Evolutionary conservation across 1,284 basidiomycete genomes (phyloP).

Genomic region (Malassezia pachydermatis): DNA sequence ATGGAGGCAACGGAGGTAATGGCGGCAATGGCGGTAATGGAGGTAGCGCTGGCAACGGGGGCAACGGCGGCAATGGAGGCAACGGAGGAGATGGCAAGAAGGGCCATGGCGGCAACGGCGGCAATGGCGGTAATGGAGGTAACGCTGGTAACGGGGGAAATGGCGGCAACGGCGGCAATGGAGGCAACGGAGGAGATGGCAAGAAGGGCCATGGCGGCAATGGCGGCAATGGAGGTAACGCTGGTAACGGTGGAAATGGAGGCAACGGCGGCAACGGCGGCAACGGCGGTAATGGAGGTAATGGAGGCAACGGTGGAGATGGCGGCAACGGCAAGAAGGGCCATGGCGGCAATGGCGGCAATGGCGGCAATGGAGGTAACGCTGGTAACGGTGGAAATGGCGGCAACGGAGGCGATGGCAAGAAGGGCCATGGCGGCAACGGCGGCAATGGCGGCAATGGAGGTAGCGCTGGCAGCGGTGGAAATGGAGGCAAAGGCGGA

Average conservation of each 20-base stretch:
- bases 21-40: conserved; percentile 2
- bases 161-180: conserved; percentile 1
- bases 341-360: background rate
- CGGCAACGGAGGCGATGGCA: conserved; percentile 4
- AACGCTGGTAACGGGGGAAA: background rate
- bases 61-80: conserved; percentile 1
- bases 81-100: background rate
- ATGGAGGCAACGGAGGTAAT: background rate
- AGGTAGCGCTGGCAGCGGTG: conserved; percentile 1
- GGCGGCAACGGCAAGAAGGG: conserved; percentile 8
- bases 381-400: background rate
- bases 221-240: background rate
- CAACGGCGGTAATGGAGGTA: background rate
- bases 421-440: conserved; percentile 4
- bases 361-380: conserved; percentile 1
- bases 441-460: conserved; percentile 3
- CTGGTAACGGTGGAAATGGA: background rate
- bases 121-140: conserved; percentile 10
- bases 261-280: conserved; percentile 5
- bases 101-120: conserved; percentile 2
- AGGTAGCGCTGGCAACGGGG: conserved; percentile 1
- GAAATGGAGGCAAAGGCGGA: background rate
- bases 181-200: conserved; percentile 5
- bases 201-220: background rate
- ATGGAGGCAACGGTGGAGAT: conserved; percentile 1